These are phyloP conservation scores for Coemansia sp. DNA, from an alignment of 192 early-diverging fungal species.

Conservation along the genomic window DNA sequence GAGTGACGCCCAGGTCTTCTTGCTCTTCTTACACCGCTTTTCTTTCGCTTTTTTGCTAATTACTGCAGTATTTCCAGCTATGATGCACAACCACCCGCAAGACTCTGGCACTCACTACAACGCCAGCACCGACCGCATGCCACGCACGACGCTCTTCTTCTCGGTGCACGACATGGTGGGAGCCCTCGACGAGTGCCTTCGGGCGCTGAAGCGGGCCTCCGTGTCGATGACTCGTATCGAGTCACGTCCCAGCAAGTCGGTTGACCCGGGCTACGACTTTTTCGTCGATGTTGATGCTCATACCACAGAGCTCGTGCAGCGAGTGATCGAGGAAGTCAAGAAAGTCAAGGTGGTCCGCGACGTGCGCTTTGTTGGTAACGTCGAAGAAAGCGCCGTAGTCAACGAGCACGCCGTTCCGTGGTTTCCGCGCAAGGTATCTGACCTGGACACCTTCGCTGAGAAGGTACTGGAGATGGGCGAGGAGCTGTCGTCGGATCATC, in stretches of 20 bases:
- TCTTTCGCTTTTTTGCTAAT: neutral
- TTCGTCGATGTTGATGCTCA: slow-evolving; percentile 85
- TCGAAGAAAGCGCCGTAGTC: neutral
- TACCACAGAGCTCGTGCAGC: slow-evolving; percentile 58
- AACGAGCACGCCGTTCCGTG: slow-evolving; percentile 64
- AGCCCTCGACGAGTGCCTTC: slow-evolving; percentile 78
- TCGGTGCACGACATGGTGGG: slow-evolving; percentile 84
- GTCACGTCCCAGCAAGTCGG: slow-evolving; percentile 80
- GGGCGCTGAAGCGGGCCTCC: slow-evolving; percentile 63
- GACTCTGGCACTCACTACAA: slow-evolving; percentile 25
- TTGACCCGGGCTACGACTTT: slow-evolving; percentile 86
- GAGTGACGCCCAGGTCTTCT: neutral
- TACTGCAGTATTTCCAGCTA: neutral
- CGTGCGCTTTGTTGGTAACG: slow-evolving; percentile 52
- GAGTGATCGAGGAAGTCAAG: slow-evolving; percentile 63
- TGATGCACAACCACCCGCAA: slow-evolving; percentile 28
- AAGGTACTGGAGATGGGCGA: slow-evolving; percentile 91
- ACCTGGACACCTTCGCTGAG: slow-evolving; percentile 89
- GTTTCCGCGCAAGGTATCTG: slow-evolving; percentile 92
- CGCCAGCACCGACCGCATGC: slow-evolving; percentile 26
- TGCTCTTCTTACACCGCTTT: neutral
- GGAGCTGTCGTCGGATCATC: slow-evolving; percentile 87
- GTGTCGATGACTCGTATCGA: slow-evolving; percentile 95
- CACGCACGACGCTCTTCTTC: slow-evolving; percentile 68
- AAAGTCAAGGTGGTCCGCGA: slow-evolving; percentile 61